Conservation (phyloP, 2,329 filamentous ascomycete genomes). For the Metarhizium brunneum region DNA sequence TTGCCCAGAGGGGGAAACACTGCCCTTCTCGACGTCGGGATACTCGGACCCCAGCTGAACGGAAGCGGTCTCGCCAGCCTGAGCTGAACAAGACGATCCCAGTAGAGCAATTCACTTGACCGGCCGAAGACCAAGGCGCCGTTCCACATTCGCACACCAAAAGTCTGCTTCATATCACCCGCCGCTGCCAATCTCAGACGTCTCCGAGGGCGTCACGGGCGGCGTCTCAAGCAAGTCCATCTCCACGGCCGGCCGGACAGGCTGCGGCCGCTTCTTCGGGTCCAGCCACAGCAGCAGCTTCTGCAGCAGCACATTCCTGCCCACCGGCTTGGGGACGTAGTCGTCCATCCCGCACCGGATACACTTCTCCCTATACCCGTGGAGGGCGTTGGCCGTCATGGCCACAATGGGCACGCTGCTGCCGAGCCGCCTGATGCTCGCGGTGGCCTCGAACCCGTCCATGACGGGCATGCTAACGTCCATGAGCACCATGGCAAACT, state of each 20-base stretch:
- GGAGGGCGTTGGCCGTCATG: slow-evolving; percentile 45
- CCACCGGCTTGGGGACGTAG: slow-evolving; percentile 45
- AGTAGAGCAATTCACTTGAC: no score
- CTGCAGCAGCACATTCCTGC: slow-evolving; percentile 18
- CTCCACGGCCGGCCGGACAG: slow-evolving; percentile 4
- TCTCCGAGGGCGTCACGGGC: neutral
- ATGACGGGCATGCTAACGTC: slow-evolving; percentile 47
- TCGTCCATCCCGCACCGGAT: slow-evolving; percentile 45
- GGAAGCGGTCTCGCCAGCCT: no score
- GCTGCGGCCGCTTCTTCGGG: neutral
- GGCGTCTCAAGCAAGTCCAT: neutral
- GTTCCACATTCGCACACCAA: no score
- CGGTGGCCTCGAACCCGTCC: slow-evolving; percentile 36
- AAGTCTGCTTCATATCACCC: neutral
- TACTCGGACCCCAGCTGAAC: no score
- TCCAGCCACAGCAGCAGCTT: slow-evolving; percentile 17
- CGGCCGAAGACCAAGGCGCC: no score
- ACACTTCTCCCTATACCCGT: slow-evolving; percentile 44
- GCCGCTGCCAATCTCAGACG: neutral
- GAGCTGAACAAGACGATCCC: no score
- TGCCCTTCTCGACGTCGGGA: no score
- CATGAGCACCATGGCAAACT: slow-evolving; percentile 19
- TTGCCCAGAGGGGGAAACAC: no score
- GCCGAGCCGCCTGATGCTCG: slow-evolving; percentile 19
- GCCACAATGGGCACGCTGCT: slow-evolving; percentile 46